Percentiles rank a stretch among this genome's conserved stretches.
Evolutionary conservation across 31 red algal species (phyloP).

Genomic region (Endocladia muricata): DNA sequence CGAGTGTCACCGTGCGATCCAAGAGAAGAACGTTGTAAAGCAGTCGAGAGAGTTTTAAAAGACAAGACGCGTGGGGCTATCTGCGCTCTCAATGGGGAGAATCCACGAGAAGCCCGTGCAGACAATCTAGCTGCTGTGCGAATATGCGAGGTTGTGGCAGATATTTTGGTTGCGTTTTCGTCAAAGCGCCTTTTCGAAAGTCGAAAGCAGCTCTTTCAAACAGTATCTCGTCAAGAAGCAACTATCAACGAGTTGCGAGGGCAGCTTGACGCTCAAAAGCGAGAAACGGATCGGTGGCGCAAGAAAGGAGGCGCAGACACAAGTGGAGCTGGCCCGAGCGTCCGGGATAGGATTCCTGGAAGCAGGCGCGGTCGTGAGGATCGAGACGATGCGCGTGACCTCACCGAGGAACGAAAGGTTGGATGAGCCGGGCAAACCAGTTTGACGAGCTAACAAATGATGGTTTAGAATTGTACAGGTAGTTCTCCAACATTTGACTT

Average conservation of each 20-base stretch:
- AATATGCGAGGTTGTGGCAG: slow-evolving; percentile 50
- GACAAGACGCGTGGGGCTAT: slow-evolving; percentile 54
- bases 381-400: too few species aligned
- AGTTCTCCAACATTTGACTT: too few species aligned
- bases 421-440: too few species aligned
- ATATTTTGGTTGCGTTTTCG: slow-evolving; percentile 38
- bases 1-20: slow-evolving; percentile 42
- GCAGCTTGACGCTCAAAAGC: slow-evolving; percentile 1
- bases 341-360: too few species aligned
- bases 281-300: slow-evolving; percentile 38
- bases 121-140: slow-evolving; percentile 53
- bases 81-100: slow-evolving; percentile 40
- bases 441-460: too few species aligned
- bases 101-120: slow-evolving; percentile 46
- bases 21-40: slow-evolving; percentile 41
- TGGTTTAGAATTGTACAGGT: too few species aligned
- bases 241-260: slow-evolving; percentile 10
- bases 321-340: too few species aligned
- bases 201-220: slow-evolving; percentile 17
- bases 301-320: slow-evolving; percentile 20
- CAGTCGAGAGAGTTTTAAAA: slow-evolving; percentile 49
- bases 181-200: slow-evolving; percentile 13
- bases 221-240: background rate
- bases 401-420: too few species aligned
- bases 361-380: too few species aligned